Base-by-base conservation (phyloP, 306 rosid genomes). In the Castanea mollissima region DNA sequence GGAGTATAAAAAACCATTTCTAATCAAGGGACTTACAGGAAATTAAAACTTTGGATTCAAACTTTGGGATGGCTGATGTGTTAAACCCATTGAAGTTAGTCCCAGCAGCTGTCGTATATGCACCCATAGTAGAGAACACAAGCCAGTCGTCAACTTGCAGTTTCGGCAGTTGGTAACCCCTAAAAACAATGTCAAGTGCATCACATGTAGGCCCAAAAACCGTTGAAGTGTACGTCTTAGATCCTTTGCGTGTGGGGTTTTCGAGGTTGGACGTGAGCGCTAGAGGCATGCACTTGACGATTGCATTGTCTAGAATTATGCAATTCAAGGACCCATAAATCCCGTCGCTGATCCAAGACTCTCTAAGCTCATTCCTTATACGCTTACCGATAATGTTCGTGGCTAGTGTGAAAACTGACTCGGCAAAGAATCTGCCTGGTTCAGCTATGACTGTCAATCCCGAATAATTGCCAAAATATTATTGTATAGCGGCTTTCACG, bases 141-240 rank as follows among this genome's bases (percentile, higher is more conserved):
- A 90, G 86, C 89, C 90, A 90, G 23, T 88, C 94, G 0, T 86
- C 55, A 16, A 86, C 62, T 51, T 82, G 54, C 74, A 90, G 75
- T 4, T 86, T 91, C 54, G 91, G 90, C 1, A 90, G 80, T 74
- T 52, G 84, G 63, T 86, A 54, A 4, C 76, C 89, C 3, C 73
- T 85, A 9, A 90, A 77, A 29, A 90, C 86, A 2, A 86, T 88
- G 18, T 90, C 94, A 2, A 83, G 5, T 0, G 88, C 80, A 62
- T 90, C 90, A 52, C 94, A 90, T 3, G 94, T 88, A 38, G 94
- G 93, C 9, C 93, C 93, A 13, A 90, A 90, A 79, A 90, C 90
- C 0, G 88, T 90, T 1, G 86, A 60, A 31, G 32, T 21, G 69
- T 76, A 76, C 18, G 44, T 76, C 13, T 18, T 46, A 16, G 29